phyloP scores from a whole-genome alignment of 176 grass and related monocot species.

The Poa annua region DNA sequence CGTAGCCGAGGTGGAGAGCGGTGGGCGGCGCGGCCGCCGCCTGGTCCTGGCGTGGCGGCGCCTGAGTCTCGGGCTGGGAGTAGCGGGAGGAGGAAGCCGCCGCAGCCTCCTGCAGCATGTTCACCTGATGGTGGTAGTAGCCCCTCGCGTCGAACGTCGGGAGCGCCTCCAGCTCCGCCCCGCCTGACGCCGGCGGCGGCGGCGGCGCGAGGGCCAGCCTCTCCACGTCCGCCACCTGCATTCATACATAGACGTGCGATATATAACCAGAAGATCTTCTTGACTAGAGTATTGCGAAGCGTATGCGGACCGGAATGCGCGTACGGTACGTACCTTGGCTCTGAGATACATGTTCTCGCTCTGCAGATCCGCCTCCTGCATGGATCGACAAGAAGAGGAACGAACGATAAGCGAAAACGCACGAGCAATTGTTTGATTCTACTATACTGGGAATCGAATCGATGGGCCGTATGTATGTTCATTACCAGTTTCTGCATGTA shows the following conservation, averaged over 20 bases:
- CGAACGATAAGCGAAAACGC: background rate
- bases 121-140: conserved; percentile 24
- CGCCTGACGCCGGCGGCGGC: background rate
- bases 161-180: conserved; percentile 22
- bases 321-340: conserved; percentile 9
- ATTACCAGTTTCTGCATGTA: conserved; percentile 26
- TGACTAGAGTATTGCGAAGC: background rate
- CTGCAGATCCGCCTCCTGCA: conserved; percentile 14
- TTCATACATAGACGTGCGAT: background rate
- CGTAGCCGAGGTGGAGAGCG: conserved; percentile 28
- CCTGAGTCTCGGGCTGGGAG: background rate
- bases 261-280: background rate
- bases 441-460: background rate
- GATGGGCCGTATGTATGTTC: no score
- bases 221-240: conserved; percentile 25
- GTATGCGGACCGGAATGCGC: background rate
- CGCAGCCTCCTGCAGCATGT: conserved; percentile 29
- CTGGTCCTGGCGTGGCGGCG: background rate
- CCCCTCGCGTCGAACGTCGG: conserved; percentile 26
- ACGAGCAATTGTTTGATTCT: background rate
- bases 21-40: conserved; percentile 3
- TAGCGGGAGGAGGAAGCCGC: conserved; percentile 18
- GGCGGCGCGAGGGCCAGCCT: background rate
- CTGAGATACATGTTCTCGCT: conserved; percentile 28
- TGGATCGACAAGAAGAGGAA: conserved; percentile 10